A percentile compares a stretch with the other conserved stretches of the same genome.
Conservation (phyloP, 768 basidiomycete genomes). For the Suillus lakei region DNA sequence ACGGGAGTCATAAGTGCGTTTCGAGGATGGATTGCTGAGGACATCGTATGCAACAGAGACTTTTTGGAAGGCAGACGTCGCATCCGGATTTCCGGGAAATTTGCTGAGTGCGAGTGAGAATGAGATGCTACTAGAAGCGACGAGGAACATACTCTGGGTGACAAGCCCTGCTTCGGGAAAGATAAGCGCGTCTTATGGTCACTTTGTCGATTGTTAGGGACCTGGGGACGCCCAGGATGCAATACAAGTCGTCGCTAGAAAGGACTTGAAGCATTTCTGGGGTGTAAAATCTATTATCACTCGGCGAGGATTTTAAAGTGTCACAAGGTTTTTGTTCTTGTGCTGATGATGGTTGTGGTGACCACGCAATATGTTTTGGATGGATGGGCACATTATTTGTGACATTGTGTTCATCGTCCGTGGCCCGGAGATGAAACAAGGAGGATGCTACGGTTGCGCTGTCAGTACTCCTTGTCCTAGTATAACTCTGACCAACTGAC, state of each 20-base stretch:
- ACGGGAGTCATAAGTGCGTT: slow-evolving; percentile 69
- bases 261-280: slow-evolving; percentile 51
- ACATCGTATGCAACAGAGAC: slow-evolving; percentile 85
- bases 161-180: slow-evolving; percentile 73
- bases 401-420: slow-evolving; percentile 58
- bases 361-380: slow-evolving; percentile 35
- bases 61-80: slow-evolving; percentile 86
- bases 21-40: slow-evolving; percentile 72
- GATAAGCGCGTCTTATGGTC: slow-evolving; percentile 74
- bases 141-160: slow-evolving; percentile 80
- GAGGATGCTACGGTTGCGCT: slow-evolving; percentile 49
- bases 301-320: slow-evolving; percentile 2
- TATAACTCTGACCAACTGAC: slow-evolving; percentile 26
- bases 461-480: not conserved
- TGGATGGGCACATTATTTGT: slow-evolving; percentile 38
- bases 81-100: slow-evolving; percentile 73
- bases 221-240: slow-evolving; percentile 68
- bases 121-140: slow-evolving; percentile 6
- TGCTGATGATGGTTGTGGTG: slow-evolving; percentile 20
- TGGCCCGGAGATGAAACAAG: slow-evolving; percentile 62
- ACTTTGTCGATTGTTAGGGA: slow-evolving; percentile 57
- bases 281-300: slow-evolving; percentile 16
- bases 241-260: slow-evolving; percentile 68
- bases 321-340: slow-evolving; percentile 16
- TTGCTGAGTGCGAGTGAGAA: slow-evolving; percentile 56